Conservation (phyloP, 768 basidiomycete species). For the Boletus huronensis region DNA sequence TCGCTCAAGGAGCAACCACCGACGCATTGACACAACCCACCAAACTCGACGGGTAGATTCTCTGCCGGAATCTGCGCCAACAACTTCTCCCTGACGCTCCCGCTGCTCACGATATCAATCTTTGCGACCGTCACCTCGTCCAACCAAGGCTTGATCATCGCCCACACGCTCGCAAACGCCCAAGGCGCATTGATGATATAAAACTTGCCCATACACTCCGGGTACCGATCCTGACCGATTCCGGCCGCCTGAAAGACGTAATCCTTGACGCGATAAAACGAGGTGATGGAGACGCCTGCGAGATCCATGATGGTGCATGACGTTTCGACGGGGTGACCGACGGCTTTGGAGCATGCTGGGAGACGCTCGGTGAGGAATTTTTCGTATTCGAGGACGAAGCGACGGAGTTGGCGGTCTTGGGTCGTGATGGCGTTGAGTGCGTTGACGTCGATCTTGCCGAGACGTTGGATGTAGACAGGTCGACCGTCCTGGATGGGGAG, state of each 20-base stretch:
- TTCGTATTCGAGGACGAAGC: constrained; percentile 92
- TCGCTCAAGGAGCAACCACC: constrained; percentile 87
- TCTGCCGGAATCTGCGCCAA: constrained; percentile 79
- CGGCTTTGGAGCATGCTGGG: constrained; percentile 66
- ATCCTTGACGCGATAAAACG: constrained; percentile 90
- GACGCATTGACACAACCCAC: constrained; percentile 72
- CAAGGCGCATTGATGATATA: constrained; percentile 98
- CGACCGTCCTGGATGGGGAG: constrained; percentile 71
- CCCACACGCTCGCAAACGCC: constrained; percentile 87
- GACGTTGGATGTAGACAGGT: constrained; percentile 91
- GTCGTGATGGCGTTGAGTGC: constrained; percentile 81
- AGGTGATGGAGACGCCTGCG: constrained; percentile 58
- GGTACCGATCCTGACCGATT: constrained; percentile 90
- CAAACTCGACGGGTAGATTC: constrained; percentile 82
- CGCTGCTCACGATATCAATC: constrained; percentile 81
- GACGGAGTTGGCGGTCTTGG: constrained; percentile 81
- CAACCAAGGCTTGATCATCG: constrained; percentile 86
- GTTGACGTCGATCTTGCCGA: constrained; percentile 85
- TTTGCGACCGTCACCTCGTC: constrained; percentile 94
- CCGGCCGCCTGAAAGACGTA: constrained; percentile 73
- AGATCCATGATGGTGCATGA: constrained; percentile 98
- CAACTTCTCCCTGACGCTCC: constrained; percentile 66
- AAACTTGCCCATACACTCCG: constrained; percentile 96
- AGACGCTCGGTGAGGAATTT: constrained; percentile 77
- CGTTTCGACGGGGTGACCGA: constrained; percentile 91